Evolutionary conservation across 2,329 filamentous ascomycete genomes (phyloP).

Genomic region (Coniochaeta hoffmannii): DNA sequence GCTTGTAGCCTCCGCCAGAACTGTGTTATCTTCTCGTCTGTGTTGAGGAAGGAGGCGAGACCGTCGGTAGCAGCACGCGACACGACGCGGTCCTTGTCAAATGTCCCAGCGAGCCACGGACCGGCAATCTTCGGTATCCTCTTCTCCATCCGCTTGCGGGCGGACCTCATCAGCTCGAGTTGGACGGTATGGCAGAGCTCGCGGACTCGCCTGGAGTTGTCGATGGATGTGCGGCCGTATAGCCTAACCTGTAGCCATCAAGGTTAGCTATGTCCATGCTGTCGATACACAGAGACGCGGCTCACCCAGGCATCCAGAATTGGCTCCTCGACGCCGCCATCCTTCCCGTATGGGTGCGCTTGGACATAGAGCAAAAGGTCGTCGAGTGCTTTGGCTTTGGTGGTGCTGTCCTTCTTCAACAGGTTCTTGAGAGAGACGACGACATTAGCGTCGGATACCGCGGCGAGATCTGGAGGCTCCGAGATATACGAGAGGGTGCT

Average conservation of each 20-base stretch:
- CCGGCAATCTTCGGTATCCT: slow-evolving; percentile 71
- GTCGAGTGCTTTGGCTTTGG: slow-evolving; percentile 84
- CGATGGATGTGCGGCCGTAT: slow-evolving; percentile 85
- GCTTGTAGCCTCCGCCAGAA: slow-evolving; percentile 79
- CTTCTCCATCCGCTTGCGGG: slow-evolving; percentile 76
- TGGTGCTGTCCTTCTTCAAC: slow-evolving; percentile 86
- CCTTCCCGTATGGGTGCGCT: slow-evolving; percentile 41
- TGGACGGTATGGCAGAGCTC: slow-evolving; percentile 78
- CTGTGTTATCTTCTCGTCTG: slow-evolving; percentile 66
- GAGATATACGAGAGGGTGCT: slow-evolving; percentile 74
- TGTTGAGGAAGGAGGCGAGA: slow-evolving; percentile 66
- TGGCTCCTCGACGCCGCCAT: slow-evolving; percentile 65
- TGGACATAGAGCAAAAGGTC: slow-evolving; percentile 65
- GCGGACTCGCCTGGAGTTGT: slow-evolving; percentile 79
- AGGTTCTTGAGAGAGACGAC: slow-evolving; percentile 91
- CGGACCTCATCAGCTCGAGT: slow-evolving; percentile 49
- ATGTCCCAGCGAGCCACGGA: slow-evolving; percentile 85
- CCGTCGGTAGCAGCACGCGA: slow-evolving; percentile 71
- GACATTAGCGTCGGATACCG: slow-evolving; percentile 71
- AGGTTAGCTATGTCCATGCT: neutral
- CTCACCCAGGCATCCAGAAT: slow-evolving; percentile 84
- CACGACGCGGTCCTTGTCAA: slow-evolving; percentile 75
- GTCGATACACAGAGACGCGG: slow-evolving; percentile 12
- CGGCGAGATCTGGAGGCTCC: slow-evolving; percentile 74
- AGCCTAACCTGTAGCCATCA: slow-evolving; percentile 57